Percentiles rank a stretch among this genome's conserved stretches.
Conservation (phyloP, 2,329 filamentous ascomycete genomes). For the Ilyonectria robusta region DNA sequence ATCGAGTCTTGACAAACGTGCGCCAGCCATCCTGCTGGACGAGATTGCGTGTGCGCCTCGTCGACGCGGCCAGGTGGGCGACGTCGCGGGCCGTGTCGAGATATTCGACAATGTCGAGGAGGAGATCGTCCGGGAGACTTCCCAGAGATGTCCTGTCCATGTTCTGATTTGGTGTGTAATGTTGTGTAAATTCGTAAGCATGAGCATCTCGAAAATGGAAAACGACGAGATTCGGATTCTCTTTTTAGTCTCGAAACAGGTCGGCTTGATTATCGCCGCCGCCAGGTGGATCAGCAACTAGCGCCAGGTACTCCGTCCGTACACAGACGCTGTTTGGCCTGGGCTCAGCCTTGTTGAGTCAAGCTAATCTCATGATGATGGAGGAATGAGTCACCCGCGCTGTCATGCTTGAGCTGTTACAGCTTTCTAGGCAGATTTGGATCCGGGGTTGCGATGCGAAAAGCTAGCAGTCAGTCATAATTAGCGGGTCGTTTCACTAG, state of each 20-base stretch:
- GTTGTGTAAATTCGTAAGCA: conserved; percentile 23
- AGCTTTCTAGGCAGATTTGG: neutral
- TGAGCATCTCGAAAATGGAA: conserved; percentile 27
- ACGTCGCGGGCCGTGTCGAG: conserved; percentile 65
- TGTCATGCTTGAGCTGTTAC: conserved; percentile 1
- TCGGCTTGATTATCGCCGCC: neutral
- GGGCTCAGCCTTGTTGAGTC: conserved; percentile 24
- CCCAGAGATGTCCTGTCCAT: conserved; percentile 54
- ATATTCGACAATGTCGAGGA: conserved; percentile 63
- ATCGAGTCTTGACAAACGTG: conserved; percentile 62
- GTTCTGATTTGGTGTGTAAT: conserved; percentile 23
- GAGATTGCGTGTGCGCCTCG: conserved; percentile 56
- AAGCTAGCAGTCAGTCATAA: conserved; percentile 1
- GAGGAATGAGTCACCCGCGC: conserved; percentile 16
- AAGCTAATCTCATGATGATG: neutral
- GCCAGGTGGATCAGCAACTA: conserved; percentile 4
- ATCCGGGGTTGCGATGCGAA: conserved; percentile 1
- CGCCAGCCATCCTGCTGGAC: conserved; percentile 63
- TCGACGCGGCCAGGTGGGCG: conserved; percentile 57
- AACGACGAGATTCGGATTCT: neutral
- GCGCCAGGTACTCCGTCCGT: neutral
- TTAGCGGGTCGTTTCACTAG: conserved; percentile 10
- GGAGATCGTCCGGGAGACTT: conserved; percentile 64
- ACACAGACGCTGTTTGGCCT: neutral
- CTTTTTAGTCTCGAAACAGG: conserved; percentile 10